These are phyloP conservation scores for Xylariaceae sp. DNA, from an alignment of 2,329 filamentous ascomycete species.

Conservation along the genomic window DNA sequence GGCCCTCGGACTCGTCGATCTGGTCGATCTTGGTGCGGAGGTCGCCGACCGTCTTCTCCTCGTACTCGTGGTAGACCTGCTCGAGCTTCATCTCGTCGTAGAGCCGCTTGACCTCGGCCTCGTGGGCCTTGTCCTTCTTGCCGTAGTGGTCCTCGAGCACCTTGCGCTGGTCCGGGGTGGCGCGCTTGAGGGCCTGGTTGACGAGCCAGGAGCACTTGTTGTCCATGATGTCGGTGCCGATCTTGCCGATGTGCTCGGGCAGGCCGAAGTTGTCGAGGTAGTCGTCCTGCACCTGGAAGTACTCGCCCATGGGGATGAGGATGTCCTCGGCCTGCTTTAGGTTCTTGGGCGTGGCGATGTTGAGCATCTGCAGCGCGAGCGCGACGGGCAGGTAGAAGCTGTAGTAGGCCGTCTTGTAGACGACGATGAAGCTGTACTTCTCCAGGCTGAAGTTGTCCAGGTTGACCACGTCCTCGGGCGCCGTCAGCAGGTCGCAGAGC, in stretches of 20 bases:
- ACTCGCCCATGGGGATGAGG: constrained; percentile 93
- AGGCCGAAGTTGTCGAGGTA: constrained; percentile 97
- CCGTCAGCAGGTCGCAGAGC: constrained; percentile 89
- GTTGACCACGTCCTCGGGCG: constrained; percentile 88
- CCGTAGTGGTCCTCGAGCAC: constrained; percentile 91
- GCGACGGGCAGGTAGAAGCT: constrained; percentile 97
- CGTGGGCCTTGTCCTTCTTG: constrained; percentile 76
- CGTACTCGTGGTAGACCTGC: constrained; percentile 78
- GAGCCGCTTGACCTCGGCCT: constrained; percentile 81
- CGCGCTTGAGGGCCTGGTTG: constrained; percentile 83
- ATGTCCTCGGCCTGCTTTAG: constrained; percentile 86
- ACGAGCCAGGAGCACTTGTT: constrained; percentile 99
- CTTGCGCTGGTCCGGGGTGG: constrained; percentile 78
- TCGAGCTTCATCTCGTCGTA: constrained; percentile 83
- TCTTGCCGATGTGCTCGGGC: constrained; percentile 91
- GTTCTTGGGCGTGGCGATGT: constrained; percentile 80
- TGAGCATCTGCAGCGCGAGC: constrained; percentile 78
- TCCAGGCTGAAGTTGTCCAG: constrained; percentile 91
- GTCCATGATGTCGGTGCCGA: constrained; percentile 97
- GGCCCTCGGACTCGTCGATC: constrained; percentile 78
- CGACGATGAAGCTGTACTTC: constrained; percentile 97
- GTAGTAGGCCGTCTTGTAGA: constrained; percentile 99
- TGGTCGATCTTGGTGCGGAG: constrained; percentile 68
- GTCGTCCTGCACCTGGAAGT: constrained; percentile 99
- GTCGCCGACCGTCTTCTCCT: constrained; percentile 79